Evolutionary conservation across 805 yeast species (phyloP).

Genomic region (Lipomyces lipofer): DNA sequence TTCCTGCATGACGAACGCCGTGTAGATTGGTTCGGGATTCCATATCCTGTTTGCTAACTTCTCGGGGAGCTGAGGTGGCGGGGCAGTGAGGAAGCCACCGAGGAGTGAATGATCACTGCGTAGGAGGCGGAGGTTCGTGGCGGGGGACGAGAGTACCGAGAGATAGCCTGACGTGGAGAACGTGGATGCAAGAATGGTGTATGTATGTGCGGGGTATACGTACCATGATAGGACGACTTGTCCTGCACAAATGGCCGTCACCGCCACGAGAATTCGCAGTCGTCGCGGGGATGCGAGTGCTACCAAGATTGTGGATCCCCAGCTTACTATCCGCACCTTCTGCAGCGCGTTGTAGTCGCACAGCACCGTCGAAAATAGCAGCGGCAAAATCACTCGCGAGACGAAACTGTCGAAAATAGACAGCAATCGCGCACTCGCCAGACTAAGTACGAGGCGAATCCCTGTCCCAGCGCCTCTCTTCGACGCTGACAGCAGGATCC

Average conservation of each 20-base stretch:
- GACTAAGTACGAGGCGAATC: conserved; percentile 9
- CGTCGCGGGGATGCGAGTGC: conserved; percentile 7
- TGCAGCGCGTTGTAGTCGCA: conserved; percentile 3
- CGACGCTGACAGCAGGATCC: conserved; percentile 8
- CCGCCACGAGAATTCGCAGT: neutral
- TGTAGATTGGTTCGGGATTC: conserved; percentile 23
- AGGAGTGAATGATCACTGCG: conserved; percentile 29
- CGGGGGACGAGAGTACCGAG: conserved; percentile 16
- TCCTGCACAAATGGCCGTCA: neutral
- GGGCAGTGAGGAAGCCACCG: conserved; percentile 18
- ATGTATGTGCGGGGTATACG: neutral
- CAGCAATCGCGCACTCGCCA: conserved; percentile 8
- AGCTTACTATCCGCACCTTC: neutral
- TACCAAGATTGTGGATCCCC: conserved; percentile 1
- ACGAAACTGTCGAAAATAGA: conserved; percentile 8
- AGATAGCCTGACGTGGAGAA: conserved; percentile 22
- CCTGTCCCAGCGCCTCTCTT: too few relatives aligned
- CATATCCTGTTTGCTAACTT: conserved; percentile 6
- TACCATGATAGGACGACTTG: conserved; percentile 1
- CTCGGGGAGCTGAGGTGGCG: conserved; percentile 7
- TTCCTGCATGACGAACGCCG: conserved; percentile 28
- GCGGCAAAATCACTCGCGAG: conserved; percentile 5
- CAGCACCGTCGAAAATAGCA: neutral
- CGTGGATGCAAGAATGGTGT: conserved; percentile 8
- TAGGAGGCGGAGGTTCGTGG: conserved; percentile 1